A percentile compares a stretch with the other conserved stretches of the same genome.
Evolutionary conservation across 1,284 basidiomycete genomes (phyloP).

Genomic region (Pseudozyma hubeiensis): DNA sequence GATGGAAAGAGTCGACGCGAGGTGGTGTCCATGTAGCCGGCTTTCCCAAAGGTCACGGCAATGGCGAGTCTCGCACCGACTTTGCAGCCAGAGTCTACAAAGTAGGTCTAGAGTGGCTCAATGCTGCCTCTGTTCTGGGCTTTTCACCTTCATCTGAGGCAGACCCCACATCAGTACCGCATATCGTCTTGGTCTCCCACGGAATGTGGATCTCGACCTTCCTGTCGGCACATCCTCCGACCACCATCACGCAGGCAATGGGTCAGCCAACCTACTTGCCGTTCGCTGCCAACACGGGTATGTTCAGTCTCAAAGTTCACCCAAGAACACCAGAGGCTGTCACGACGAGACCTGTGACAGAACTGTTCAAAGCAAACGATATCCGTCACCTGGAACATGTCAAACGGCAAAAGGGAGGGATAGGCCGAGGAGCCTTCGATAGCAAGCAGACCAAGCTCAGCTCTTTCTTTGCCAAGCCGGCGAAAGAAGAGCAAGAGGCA

Average conservation of each 20-base stretch:
- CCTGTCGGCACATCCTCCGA: slow-evolving; percentile 43
- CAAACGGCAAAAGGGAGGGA: slow-evolving; percentile 41
- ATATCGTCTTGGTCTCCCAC: slow-evolving; percentile 60
- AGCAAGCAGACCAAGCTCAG: slow-evolving; percentile 35
- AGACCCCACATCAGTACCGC: slow-evolving; percentile 17
- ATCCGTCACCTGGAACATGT: slow-evolving; percentile 30
- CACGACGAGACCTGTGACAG: slow-evolving; percentile 3
- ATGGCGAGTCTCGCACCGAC: slow-evolving; percentile 31
- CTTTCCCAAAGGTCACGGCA: slow-evolving; percentile 33
- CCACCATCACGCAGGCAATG: slow-evolving; percentile 21
- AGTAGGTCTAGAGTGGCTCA: slow-evolving; percentile 35
- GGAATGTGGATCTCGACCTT: slow-evolving; percentile 64
- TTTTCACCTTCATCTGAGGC: background rate
- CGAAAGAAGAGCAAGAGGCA: background rate
- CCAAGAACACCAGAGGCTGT: background rate
- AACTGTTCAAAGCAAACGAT: slow-evolving; percentile 40
- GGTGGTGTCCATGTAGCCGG: slow-evolving; percentile 41
- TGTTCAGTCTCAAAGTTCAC: slow-evolving; percentile 47
- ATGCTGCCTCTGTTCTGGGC: slow-evolving; percentile 11
- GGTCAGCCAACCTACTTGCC: slow-evolving; percentile 32
- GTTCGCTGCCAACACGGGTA: slow-evolving; percentile 56
- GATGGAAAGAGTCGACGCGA: slow-evolving; percentile 53
- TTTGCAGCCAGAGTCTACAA: slow-evolving; percentile 24
- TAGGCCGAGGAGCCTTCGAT: slow-evolving; percentile 36
- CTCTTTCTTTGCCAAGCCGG: slow-evolving; percentile 26